Conservation (phyloP, 306 rosid genomes). For the Cyclanthera cordifolia region DNA sequence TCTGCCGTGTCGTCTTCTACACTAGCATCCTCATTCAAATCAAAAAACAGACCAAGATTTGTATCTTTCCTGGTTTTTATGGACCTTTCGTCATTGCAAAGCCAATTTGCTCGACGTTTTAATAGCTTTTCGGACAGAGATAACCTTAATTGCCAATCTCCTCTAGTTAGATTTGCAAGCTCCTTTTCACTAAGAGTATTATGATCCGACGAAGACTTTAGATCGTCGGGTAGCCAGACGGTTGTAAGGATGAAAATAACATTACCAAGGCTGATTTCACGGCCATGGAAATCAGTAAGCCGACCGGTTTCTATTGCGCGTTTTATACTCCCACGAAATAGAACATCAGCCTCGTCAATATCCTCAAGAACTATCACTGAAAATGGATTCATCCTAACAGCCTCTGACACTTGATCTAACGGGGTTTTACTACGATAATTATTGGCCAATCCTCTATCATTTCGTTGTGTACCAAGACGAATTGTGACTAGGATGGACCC, state of each 20-base stretch:
- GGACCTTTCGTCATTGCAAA: conserved; percentile 44
- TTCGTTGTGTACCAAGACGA: conserved; percentile 39
- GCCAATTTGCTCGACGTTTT: conserved; percentile 72
- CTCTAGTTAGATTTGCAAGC: conserved; percentile 38
- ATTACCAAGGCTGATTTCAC: conserved; percentile 74
- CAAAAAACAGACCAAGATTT: conserved; percentile 40
- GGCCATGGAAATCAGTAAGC: conserved; percentile 68
- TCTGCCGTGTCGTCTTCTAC: conserved; percentile 55
- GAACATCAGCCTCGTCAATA: conserved; percentile 57
- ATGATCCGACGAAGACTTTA: conserved; percentile 28
- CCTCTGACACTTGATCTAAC: conserved; percentile 71
- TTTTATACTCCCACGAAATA: conserved; percentile 55
- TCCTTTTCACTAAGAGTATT: conserved; percentile 38
- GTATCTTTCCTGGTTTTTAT: conserved; percentile 51
- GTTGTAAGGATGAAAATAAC: conserved; percentile 78
- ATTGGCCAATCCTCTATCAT: conserved; percentile 41
- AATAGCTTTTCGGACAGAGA: conserved; percentile 37
- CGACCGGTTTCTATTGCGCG: conserved; percentile 82
- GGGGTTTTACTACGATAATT: conserved; percentile 72
- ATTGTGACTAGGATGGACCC: conserved; percentile 56
- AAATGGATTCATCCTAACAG: conserved; percentile 61
- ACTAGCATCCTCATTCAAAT: conserved; percentile 73
- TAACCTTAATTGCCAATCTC: conserved; percentile 62
- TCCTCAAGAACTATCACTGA: conserved; percentile 84
- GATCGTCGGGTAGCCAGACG: conserved; percentile 63